Conservation (phyloP, 179 eudicot genomes). For the Sideroxylon spinosum region DNA sequence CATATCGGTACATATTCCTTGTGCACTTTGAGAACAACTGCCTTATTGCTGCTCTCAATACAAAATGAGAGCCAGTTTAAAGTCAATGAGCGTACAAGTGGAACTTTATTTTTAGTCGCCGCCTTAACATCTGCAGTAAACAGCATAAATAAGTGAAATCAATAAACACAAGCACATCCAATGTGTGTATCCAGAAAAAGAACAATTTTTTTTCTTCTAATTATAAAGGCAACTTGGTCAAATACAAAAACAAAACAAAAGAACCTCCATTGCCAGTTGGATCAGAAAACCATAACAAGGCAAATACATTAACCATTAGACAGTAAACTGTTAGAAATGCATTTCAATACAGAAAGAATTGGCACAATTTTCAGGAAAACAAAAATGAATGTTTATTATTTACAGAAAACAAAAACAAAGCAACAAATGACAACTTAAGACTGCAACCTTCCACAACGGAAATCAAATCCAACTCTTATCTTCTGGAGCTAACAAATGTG, state of each 20-base stretch:
- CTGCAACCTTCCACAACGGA: no score
- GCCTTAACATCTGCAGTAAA: slow-evolving; percentile 67
- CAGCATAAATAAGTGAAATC: neutral
- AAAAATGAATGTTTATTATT: neutral
- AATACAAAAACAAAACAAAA: neutral
- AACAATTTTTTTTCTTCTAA: neutral
- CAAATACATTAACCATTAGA: no score
- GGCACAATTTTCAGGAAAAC: no score
- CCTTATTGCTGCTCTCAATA: slow-evolving; percentile 84
- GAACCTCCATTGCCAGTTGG: no score
- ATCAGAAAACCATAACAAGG: no score
- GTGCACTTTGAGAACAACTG: slow-evolving; percentile 75
- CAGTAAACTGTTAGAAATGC: no score
- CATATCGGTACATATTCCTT: slow-evolving; percentile 95
- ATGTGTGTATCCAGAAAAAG: neutral
- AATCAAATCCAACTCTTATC: neutral
- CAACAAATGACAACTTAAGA: neutral
- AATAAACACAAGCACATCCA: slow-evolving; percentile 9
- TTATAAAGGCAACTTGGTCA: neutral
- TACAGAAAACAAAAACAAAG: neutral
- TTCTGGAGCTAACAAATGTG: no score
- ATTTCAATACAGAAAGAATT: no score
- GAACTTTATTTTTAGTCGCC: slow-evolving; percentile 93
- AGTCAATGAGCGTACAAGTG: slow-evolving; percentile 87
- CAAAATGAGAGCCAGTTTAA: slow-evolving; percentile 88